These are phyloP conservation scores for Sporothrix curviconia DNA, from an alignment of 2,329 filamentous ascomycete genomes.

Conservation along the genomic window DNA sequence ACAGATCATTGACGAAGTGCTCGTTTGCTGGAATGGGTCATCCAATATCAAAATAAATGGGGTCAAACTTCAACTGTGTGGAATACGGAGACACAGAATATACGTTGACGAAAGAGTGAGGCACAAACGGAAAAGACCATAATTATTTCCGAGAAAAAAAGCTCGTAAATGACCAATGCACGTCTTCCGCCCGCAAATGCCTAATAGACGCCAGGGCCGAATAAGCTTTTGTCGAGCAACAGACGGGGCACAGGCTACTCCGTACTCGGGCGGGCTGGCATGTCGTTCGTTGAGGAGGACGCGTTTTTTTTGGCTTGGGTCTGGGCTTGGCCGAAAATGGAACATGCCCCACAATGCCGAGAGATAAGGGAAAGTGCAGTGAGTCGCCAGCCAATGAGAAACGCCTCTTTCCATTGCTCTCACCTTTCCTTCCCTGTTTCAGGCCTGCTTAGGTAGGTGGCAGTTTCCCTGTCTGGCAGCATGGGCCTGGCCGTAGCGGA, in stretches of 20 bases:
- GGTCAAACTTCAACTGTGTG: no score
- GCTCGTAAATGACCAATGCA: no score
- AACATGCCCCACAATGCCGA: constrained; percentile 16
- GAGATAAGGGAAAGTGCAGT: constrained; percentile 19
- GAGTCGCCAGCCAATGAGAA: constrained; percentile 6
- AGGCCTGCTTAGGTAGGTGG: not conserved
- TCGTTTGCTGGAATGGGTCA: not conserved
- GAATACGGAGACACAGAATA: no score
- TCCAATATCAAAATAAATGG: not conserved
- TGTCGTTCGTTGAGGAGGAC: not conserved
- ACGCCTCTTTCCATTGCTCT: not conserved
- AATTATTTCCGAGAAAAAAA: no score
- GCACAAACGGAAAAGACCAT: no score
- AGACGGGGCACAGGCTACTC: no score
- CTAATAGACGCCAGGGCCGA: not conserved
- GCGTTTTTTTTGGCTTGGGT: not conserved
- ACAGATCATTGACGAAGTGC: not conserved
- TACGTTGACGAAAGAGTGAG: no score
- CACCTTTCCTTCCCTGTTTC: not conserved
- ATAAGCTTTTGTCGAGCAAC: not conserved
- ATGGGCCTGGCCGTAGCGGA: not conserved
- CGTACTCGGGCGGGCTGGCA: not conserved
- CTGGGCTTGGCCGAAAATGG: not conserved
- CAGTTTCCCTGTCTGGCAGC: no score
- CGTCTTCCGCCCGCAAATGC: no score